A percentile compares a stretch with the other conserved stretches of the same genome.
phyloP scores from a whole-genome alignment of 352 stramenopile species.

The Plasmopara halstedii region DNA sequence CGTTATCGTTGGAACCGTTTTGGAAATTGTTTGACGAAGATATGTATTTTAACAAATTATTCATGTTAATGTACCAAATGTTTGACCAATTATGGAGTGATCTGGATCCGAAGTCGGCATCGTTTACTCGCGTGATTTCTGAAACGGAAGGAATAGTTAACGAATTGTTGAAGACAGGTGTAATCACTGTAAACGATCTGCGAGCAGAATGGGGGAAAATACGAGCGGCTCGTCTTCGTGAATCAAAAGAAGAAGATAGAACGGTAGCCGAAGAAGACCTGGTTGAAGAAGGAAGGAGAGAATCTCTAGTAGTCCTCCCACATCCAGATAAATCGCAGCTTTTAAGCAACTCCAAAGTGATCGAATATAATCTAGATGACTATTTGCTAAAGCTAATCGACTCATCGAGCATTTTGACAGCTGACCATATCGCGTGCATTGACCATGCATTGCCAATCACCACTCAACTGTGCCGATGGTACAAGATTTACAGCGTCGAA shows the following conservation, averaged over 20 bases:
- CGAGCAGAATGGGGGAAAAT: slow-evolving; percentile 55
- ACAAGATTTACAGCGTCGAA: slow-evolving; percentile 72
- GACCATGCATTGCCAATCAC: slow-evolving; percentile 71
- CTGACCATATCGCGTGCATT: slow-evolving; percentile 61
- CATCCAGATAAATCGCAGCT: slow-evolving; percentile 9
- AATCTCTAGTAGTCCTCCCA: slow-evolving; percentile 18
- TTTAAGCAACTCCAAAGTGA: too few species aligned
- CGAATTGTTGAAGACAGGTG: slow-evolving; percentile 59
- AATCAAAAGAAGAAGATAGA: slow-evolving; percentile 23
- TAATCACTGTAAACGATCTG: slow-evolving; percentile 55
- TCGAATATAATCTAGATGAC: slow-evolving; percentile 50
- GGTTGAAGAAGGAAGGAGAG: slow-evolving; percentile 22
- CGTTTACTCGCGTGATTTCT: slow-evolving; percentile 75
- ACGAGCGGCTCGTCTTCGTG: slow-evolving; percentile 23
- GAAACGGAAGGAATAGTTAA: slow-evolving; percentile 59
- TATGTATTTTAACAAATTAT: slow-evolving; percentile 70
- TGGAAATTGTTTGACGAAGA: slow-evolving; percentile 82
- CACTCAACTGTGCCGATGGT: slow-evolving; percentile 75
- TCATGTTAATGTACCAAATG: slow-evolving; percentile 66
- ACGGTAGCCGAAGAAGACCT: slow-evolving; percentile 12
- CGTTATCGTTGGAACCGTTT: slow-evolving; percentile 71
- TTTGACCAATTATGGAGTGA: slow-evolving; percentile 69
- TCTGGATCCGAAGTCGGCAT: slow-evolving; percentile 51
- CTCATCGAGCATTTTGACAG: slow-evolving; percentile 58
- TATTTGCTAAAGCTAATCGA: slow-evolving; percentile 71